Evolutionary conservation across 2,329 filamentous ascomycete species (phyloP), one percentile per base, ranked within the genome.

Genomic region (Ophiocordyceps sinensis): DNA sequence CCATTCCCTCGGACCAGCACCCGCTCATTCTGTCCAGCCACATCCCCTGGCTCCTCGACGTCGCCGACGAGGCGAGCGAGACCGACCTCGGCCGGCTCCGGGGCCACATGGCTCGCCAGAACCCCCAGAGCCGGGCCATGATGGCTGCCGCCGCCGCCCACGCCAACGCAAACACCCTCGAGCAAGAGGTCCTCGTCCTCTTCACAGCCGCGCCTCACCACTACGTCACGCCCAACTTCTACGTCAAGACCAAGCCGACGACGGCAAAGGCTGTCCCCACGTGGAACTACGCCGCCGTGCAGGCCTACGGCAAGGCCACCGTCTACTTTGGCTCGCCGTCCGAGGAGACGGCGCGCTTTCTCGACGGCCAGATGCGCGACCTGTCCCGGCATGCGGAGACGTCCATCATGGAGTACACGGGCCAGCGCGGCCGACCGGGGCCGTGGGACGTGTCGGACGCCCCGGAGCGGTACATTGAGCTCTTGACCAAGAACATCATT

Each of bases 171-270:
- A 51, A 53, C 32, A 42, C 57, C 28, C 55, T 69, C 17, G 56
- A 65, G 41, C 54, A 75, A 29, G 77, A 82, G 43, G 75, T 82
- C 1, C 54, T 78, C 28, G 61, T 83, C 3, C 60, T 82, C 14
- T 83, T 84, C 64, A 81, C 66, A 37, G 65, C 64, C 0, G 62
- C 68, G 0, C 54, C 64, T 1, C 70, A 82, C 31, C 74, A 79
- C 57, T 83, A 83, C 48, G 70, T 83, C 5, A 81, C 79, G 0
- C 76, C 79, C 1, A 77, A 79, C 44, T 82, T 82, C 57, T 83
- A 82, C 60, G 65, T 60, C 11, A 67, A 76, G 47, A 82, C 79
- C 1, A 83, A 82, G 52, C 78, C 77, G 0, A 53, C 51, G 0
- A 77, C 70, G 0, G 78, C 69, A 11, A 83, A 83, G 48, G 78